A percentile compares a stretch with the other conserved stretches of the same genome.
Conservation (phyloP, 768 basidiomycete genomes). For the Mycena capillaripes region DNA sequence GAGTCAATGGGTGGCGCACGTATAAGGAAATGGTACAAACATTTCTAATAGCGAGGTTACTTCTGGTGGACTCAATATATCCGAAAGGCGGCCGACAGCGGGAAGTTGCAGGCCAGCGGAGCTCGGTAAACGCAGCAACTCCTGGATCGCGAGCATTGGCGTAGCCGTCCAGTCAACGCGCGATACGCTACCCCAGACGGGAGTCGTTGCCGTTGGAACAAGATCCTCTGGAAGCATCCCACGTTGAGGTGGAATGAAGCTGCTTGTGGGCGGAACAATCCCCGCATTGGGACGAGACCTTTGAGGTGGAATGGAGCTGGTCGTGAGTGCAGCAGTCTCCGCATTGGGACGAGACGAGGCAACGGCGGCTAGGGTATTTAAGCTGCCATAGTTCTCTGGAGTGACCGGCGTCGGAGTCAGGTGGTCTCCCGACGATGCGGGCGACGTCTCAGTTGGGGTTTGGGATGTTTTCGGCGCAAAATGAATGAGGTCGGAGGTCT, state of each 20-base stretch:
- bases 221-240: constrained; percentile 51
- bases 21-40: constrained; percentile 41
- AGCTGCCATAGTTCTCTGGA: constrained; percentile 7
- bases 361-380: constrained; percentile 29
- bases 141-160: constrained; percentile 62
- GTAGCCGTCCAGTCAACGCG: constrained; percentile 59
- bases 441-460: not conserved
- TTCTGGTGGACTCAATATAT: constrained; percentile 51
- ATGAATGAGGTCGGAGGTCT: constrained; percentile 47
- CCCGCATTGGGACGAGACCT: too few species aligned
- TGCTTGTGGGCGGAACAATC: too few species aligned
- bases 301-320: too few species aligned
- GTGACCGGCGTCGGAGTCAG: too few species aligned
- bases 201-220: constrained; percentile 51
- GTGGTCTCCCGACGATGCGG: not conserved
- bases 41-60: constrained; percentile 53
- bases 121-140: constrained; percentile 47
- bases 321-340: not conserved
- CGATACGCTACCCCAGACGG: constrained; percentile 53
- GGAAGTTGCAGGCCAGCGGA: constrained; percentile 16
- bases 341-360: constrained; percentile 34
- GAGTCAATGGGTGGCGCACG: not conserved
- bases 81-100: constrained; percentile 37
- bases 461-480: constrained; percentile 26
- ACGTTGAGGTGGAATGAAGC: constrained; percentile 18